A percentile compares a stretch with the other conserved stretches of the same genome.
Conservation (phyloP, 1,139 yeast species). For the Saccharomyces uvarum region DNA sequence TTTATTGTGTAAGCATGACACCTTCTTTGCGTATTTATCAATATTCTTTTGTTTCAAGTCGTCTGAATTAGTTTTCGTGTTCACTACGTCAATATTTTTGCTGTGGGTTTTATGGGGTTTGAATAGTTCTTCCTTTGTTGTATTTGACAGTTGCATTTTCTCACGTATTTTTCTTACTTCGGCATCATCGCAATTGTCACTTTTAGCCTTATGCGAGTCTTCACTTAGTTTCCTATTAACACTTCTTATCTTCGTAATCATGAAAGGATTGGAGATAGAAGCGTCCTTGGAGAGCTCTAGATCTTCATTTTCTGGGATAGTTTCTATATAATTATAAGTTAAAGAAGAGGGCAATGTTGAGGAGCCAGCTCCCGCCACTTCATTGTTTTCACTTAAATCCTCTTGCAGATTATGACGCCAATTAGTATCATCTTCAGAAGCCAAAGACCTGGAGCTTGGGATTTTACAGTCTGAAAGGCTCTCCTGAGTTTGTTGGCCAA, state of each 20-base stretch:
- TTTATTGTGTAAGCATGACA: not conserved
- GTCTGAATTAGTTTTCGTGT: not conserved
- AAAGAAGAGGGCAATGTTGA: slow-evolving; percentile 16
- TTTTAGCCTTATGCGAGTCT: not conserved
- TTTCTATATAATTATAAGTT: slow-evolving; percentile 10
- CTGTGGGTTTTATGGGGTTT: not conserved
- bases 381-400: not conserved
- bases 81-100: not conserved
- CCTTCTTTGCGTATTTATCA: not conserved
- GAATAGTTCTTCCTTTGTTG: not conserved
- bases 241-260: slow-evolving; percentile 19
- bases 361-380: not conserved
- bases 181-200: not conserved
- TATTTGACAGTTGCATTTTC: not conserved
- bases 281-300: slow-evolving; percentile 19
- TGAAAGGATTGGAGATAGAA: slow-evolving; percentile 31
- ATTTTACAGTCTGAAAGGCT: not conserved
- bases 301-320: slow-evolving; percentile 17
- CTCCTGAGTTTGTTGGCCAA: not conserved
- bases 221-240: slow-evolving; percentile 3
- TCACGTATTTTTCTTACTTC: not conserved
- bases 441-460: slow-evolving; percentile 7
- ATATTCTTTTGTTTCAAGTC: not conserved
- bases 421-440: slow-evolving; percentile 10
- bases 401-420: slow-evolving; percentile 11